Base-by-base conservation (phyloP, 371 early-diverging fungal species). In the Mortierella polycephala region DNA sequence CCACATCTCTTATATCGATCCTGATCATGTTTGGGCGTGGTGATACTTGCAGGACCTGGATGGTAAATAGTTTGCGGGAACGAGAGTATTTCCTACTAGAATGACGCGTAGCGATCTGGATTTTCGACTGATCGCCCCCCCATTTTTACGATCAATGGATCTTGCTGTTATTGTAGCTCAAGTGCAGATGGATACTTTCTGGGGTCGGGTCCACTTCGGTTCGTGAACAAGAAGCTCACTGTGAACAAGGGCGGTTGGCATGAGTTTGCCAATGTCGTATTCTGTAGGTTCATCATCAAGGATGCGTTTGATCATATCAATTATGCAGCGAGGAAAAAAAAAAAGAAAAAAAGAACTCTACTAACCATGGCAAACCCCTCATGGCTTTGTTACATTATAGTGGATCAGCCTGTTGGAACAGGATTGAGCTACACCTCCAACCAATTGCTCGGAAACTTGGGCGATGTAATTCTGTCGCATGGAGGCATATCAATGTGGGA, bases 401-500 rank as follows among this genome's bases (percentile, higher is more conserved):
- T 96, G 51, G 96, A 96, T 76, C 95, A 95, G 63, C 96, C 96
- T 21, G 88, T 91, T 13, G 95, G 95, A 13, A 94, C 95, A 20
- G 96, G 96, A 5, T 92, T 92, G 46, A 91, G 92, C 71, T 89
- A 85, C 71, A 82, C 84, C 76, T 49, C 67, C 55, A 21, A 81
- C 51, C 69, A 84, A 81, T 46, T 87, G 76, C 81, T 83, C 69
- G 59, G 77, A 14, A 82, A 61, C 60, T 57, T 86, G 67, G 64
- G 65, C 8, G 75, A 89, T 80, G 86, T 87, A 75, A 18, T 23
- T 0, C 23, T 16, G 45, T 44, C 5, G 42, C 30, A 41, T 49
- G 44, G 18, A 11, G 46, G 62, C 37, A 57, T 41, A 53, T 39
- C 12, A 40, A n/a, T 14, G 45, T 16, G 46, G 75, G 61, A 69